Evolutionary conservation across 306 rosid species (phyloP).

Genomic region (Sesbania bispinosa): DNA sequence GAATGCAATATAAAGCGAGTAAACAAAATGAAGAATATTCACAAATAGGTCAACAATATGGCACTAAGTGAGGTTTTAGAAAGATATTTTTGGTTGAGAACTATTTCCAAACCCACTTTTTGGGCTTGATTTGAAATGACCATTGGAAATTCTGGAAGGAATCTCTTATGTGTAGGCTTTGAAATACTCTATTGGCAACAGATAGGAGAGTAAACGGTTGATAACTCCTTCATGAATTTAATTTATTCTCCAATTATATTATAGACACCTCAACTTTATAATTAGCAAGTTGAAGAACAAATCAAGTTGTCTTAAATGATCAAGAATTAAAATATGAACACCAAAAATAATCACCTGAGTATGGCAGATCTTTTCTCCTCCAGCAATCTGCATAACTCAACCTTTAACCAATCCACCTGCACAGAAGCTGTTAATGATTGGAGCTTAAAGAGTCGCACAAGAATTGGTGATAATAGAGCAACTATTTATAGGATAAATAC

Average conservation of each 20-base stretch:
- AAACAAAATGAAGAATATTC: slow-evolving; percentile 15
- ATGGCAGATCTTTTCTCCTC: slow-evolving; percentile 91
- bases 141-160: slow-evolving; percentile 13
- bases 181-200: slow-evolving; percentile 4
- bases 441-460: slow-evolving; percentile 32
- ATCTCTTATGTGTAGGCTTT: background rate
- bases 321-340: slow-evolving; percentile 12
- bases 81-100: slow-evolving; percentile 17
- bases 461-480: slow-evolving; percentile 17
- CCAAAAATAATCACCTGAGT: slow-evolving; percentile 58
- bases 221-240: slow-evolving; percentile 1
- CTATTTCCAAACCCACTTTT: background rate
- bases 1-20: slow-evolving; percentile 9
- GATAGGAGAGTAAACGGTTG: slow-evolving; percentile 16
- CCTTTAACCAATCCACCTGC: slow-evolving; percentile 95
- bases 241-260: slow-evolving; percentile 14
- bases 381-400: slow-evolving; percentile 81
- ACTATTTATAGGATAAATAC: slow-evolving; percentile 2
- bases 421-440: slow-evolving; percentile 45
- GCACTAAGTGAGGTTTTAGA: background rate
- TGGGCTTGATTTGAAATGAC: slow-evolving; percentile 22
- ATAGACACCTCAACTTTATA: slow-evolving; percentile 5
- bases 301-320: slow-evolving; percentile 3
- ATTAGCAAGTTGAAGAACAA: slow-evolving; percentile 10
- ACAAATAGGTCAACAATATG: background rate